Evolutionary conservation across 768 basidiomycete species (phyloP).

Genomic region (Naganishia kalamii): DNA sequence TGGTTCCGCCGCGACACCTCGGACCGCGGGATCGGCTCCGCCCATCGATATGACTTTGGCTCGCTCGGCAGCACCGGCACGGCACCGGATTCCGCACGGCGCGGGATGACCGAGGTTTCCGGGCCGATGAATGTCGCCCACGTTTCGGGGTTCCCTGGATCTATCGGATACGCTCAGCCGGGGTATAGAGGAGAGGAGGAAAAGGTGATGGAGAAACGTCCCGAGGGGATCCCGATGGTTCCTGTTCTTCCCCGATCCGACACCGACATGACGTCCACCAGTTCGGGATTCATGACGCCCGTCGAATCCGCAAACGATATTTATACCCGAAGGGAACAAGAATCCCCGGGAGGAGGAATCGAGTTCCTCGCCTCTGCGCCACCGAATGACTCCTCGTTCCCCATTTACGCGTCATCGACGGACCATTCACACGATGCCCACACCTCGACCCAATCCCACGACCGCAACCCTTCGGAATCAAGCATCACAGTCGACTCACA

Average conservation of each 20-base stretch:
- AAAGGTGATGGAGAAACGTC: background rate
- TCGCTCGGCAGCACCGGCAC: background rate
- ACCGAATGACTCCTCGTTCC: background rate
- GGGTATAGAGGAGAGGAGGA: background rate
- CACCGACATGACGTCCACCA: background rate
- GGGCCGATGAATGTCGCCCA: conserved; percentile 2
- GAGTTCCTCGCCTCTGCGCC: background rate
- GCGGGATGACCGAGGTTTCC: background rate
- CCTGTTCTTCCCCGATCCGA: background rate
- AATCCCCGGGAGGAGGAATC: background rate
- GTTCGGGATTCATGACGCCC: background rate
- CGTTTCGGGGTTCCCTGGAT: conserved; percentile 1
- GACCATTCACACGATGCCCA: background rate
- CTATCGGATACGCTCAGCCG: background rate
- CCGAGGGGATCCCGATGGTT: conserved; percentile 1
- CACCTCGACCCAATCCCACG: background rate
- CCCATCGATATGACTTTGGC: background rate
- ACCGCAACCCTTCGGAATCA: background rate
- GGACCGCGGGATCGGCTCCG: background rate
- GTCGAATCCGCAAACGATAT: background rate
- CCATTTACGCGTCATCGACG: background rate
- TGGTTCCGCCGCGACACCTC: background rate
- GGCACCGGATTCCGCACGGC: background rate
- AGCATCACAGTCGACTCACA: background rate
- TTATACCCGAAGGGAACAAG: background rate